Evolutionary conservation across 2,329 filamentous ascomycete genomes (phyloP).

Genomic region (Verticillium dahliae): DNA sequence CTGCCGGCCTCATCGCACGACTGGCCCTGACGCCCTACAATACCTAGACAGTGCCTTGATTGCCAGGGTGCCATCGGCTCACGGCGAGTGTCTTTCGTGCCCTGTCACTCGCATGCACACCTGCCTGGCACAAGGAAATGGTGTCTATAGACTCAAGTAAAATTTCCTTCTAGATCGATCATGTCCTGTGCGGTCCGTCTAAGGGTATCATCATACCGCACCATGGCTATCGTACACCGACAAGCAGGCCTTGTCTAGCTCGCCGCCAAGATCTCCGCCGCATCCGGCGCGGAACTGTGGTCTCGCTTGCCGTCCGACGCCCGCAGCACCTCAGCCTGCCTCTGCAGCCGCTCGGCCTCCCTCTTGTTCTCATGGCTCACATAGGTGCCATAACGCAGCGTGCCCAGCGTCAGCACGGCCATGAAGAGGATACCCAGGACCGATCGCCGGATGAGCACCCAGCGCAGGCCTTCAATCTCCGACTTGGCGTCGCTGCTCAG

Average conservation of each 20-base stretch:
- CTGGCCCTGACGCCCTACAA: too few relatives aligned
- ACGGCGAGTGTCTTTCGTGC: too few relatives aligned
- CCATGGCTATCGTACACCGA: not conserved
- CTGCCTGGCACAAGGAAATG: not conserved
- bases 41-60: too few relatives aligned
- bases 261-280: conserved; percentile 51
- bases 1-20: too few relatives aligned
- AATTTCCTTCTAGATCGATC: not conserved
- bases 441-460: conserved; percentile 66
- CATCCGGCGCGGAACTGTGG: conserved; percentile 40
- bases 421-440: conserved; percentile 61
- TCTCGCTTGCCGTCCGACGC: conserved; percentile 39
- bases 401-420: conserved; percentile 53
- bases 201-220: not conserved
- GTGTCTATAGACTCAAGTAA: not conserved
- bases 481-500: conserved; percentile 87
- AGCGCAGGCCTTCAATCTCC: conserved; percentile 84
- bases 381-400: conserved; percentile 54
- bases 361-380: conserved; percentile 41
- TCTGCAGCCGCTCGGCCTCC: conserved; percentile 35
- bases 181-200: not conserved
- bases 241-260: conserved; percentile 28
- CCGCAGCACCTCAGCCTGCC: conserved; percentile 34
- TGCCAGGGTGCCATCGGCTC: too few relatives aligned
- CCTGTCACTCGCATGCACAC: not conserved